phyloP scores from a whole-genome alignment of 2,329 filamentous ascomycete genomes.

The Kalmusia sp. region DNA sequence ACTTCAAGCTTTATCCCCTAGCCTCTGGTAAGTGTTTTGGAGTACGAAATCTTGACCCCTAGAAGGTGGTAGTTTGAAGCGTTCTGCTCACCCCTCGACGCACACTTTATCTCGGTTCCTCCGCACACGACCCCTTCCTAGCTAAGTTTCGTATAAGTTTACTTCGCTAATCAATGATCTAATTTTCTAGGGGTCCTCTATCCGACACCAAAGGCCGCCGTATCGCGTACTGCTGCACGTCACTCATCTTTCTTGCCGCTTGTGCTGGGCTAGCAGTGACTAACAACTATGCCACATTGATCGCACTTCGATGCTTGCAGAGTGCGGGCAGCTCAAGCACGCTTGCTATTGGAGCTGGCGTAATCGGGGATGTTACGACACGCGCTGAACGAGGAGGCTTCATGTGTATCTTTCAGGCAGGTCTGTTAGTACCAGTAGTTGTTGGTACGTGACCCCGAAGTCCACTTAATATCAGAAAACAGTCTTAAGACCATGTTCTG shows the following conservation, averaged over 20 bases:
- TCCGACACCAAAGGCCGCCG: slow-evolving; percentile 53
- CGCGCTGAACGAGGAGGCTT: slow-evolving; percentile 50
- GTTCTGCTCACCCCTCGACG: too few relatives aligned
- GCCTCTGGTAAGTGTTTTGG: too few relatives aligned
- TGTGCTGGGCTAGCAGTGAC: slow-evolving; percentile 51
- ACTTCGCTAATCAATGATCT: too few relatives aligned
- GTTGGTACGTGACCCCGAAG: slow-evolving; percentile 39
- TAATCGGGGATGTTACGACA: slow-evolving; percentile 53
- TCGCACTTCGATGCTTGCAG: slow-evolving; percentile 53
- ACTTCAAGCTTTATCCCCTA: slow-evolving; percentile 54
- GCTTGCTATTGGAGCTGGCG: slow-evolving; percentile 52
- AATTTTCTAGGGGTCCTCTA: too few relatives aligned
- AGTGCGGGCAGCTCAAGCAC: slow-evolving; percentile 53
- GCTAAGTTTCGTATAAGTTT: too few relatives aligned
- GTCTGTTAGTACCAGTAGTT: slow-evolving; percentile 46
- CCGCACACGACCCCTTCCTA: too few relatives aligned
- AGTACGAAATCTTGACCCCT: too few relatives aligned
- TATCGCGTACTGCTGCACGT: slow-evolving; percentile 46
- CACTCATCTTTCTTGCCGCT: slow-evolving; percentile 50
- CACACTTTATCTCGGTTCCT: too few relatives aligned
- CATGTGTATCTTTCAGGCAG: slow-evolving; percentile 51
- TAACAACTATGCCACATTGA: slow-evolving; percentile 47
- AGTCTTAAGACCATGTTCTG: too few relatives aligned
- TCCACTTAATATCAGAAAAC: too few relatives aligned
- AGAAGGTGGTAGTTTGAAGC: too few relatives aligned